Conservation (phyloP, 148 eudicot genomes). For the Drosera capensis region DNA sequence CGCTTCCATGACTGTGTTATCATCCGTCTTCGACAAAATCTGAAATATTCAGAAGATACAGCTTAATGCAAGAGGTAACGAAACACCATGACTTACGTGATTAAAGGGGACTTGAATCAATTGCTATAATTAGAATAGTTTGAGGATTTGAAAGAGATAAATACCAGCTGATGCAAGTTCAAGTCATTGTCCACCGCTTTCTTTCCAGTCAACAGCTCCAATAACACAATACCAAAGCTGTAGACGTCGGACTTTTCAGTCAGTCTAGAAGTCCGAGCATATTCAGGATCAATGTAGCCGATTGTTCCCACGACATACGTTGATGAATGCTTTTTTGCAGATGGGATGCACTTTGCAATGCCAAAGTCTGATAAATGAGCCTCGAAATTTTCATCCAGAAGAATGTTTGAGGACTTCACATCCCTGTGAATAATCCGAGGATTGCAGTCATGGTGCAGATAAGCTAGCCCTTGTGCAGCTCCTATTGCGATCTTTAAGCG, state of each 20-base stretch:
- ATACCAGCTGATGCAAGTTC: conserved; percentile 67
- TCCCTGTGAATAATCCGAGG: conserved; percentile 62
- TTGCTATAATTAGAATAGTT: too few species aligned
- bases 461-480: conserved; percentile 67
- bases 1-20: conserved; percentile 53
- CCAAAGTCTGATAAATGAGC: conserved; percentile 65
- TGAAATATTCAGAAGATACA: conserved; percentile 5
- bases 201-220: conserved; percentile 54
- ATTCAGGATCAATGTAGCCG: conserved; percentile 74
- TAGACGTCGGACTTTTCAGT: conserved; percentile 65
- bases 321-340: conserved; percentile 48
- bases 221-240: conserved; percentile 58
- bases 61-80: background rate
- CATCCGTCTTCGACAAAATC: conserved; percentile 46
- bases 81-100: too few species aligned
- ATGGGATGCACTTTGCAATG: conserved; percentile 41
- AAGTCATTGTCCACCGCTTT: conserved; percentile 55
- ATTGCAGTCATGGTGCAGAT: conserved; percentile 65
- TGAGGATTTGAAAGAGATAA: too few species aligned
- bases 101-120: too few species aligned
- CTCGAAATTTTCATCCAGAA: conserved; percentile 53
- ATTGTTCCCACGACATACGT: conserved; percentile 57
- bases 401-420: conserved; percentile 62
- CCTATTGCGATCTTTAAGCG: conserved; percentile 53
- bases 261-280: conserved; percentile 52